Percentiles rank a stretch among this genome's conserved stretches.
These are phyloP conservation scores for Linum usitatissimum DNA, from an alignment of 345 rosid species.

Conservation along the genomic window DNA sequence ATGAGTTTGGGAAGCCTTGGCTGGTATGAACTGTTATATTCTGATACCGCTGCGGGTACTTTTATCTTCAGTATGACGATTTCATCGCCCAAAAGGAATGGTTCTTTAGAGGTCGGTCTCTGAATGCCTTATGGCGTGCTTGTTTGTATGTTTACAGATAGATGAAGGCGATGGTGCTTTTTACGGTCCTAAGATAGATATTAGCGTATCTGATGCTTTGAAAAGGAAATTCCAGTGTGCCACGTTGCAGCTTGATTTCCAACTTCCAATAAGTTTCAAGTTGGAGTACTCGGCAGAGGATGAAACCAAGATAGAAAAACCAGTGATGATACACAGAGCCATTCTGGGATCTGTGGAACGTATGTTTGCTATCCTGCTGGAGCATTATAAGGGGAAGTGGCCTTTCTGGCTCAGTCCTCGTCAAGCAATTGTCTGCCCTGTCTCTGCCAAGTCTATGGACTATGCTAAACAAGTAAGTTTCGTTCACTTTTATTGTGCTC, in stretches of 20 bases:
- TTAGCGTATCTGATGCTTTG: slow-evolving; percentile 89
- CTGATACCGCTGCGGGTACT: neutral
- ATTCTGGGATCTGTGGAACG: slow-evolving; percentile 93
- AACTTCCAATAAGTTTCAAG: slow-evolving; percentile 72
- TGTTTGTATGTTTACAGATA: slow-evolving; percentile 32
- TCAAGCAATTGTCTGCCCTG: slow-evolving; percentile 94
- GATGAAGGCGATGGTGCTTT: slow-evolving; percentile 96
- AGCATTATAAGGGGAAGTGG: slow-evolving; percentile 98
- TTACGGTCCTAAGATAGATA: slow-evolving; percentile 97
- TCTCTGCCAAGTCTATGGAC: slow-evolving; percentile 64
- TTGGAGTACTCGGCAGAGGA: slow-evolving; percentile 82
- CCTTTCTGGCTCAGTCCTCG: slow-evolving; percentile 99
- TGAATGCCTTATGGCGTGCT: neutral
- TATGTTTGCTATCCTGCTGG: slow-evolving; percentile 84
- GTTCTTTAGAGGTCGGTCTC: neutral
- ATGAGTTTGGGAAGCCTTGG: slow-evolving; percentile 78
- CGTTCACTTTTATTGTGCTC: no score
- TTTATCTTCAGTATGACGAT: no score
- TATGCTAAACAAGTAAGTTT: slow-evolving; percentile 57
- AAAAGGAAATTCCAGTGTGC: slow-evolving; percentile 95
- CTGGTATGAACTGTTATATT: slow-evolving; percentile 31
- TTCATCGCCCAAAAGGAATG: neutral
- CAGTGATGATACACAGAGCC: slow-evolving; percentile 95
- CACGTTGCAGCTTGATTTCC: slow-evolving; percentile 95
- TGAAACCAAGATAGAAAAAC: slow-evolving; percentile 68